Evolutionary conservation across 2,329 filamentous ascomycete species (phyloP), one percentile per base, ranked within the genome.

Genomic region (Colletotrichum viniferum): DNA sequence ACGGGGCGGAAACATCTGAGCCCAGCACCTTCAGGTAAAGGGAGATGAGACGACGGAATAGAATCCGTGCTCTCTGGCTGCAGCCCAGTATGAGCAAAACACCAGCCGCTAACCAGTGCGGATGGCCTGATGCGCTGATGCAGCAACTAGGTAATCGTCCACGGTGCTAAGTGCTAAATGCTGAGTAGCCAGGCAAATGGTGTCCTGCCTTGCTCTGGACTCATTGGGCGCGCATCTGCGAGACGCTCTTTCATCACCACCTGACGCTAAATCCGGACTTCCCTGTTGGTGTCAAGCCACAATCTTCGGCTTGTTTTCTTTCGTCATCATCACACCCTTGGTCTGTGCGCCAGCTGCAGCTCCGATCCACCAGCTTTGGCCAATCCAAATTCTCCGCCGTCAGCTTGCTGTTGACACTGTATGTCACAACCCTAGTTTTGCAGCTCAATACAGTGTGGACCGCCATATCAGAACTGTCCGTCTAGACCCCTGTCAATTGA

Each of bases 11-110:
- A 67, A 63, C 18, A 73, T 73, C 69, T 71, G 73, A 73, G 62
- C 69, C 16, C 43, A 18, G 14, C 55, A 43, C 69, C 32, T 61
- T 63, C 56, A 75, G 73, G 69, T 68, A 69, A 26, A 52, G 26
- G 34, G n/a, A 56, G 64, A 69, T 73, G 69, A 76, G 73, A 73
- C 73, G 73, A 76, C 73, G 73, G 70, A 55, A 73, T 18, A 13
- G 16, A 73, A 69, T 69, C 73, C 64, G 73, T 76, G 48, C 73
- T 38, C 26, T 28, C 34, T 43, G 34, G 34, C 28, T 32, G 55
- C 52, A 65, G 52, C 34, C 28, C 24, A 24, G 32, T 12, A 73
- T 75, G 28, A 60, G 63, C 73, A 38, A 13, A 34, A 34, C 66
- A 28, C 38, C 26, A 34, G 16, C 48, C 62, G 36, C 69, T 62